Percentiles rank a stretch among this genome's conserved stretches.
Evolutionary conservation across 2,329 filamentous ascomycete genomes (phyloP).

Genomic region (Penicillium frequentans): DNA sequence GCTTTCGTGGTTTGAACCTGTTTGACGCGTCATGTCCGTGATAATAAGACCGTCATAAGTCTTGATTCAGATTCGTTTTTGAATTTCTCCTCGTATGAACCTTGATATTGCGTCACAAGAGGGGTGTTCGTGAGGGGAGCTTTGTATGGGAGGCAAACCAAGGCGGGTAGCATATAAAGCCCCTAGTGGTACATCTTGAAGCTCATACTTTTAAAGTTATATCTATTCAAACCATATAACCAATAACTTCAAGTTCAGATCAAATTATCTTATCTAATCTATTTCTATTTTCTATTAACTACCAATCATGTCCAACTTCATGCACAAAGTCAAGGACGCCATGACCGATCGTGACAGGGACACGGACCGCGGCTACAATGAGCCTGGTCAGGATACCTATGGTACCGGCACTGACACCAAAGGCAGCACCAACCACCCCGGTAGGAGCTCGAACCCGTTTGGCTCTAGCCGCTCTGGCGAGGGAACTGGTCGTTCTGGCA

Average conservation of each 20-base stretch:
- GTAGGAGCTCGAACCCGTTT: neutral
- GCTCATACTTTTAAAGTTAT: no score
- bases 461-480: neutral
- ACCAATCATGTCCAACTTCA: slow-evolving; percentile 13
- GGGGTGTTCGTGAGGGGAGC: neutral
- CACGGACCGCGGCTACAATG: neutral
- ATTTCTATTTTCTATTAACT: neutral
- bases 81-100: neutral
- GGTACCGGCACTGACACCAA: neutral
- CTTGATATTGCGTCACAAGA: neutral
- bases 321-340: slow-evolving; percentile 19
- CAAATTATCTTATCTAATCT: neutral
- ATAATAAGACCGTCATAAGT: neutral
- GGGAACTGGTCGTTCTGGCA: neutral
- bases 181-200: neutral
- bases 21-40: neutral
- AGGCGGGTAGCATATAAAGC: neutral
- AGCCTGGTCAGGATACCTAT: neutral
- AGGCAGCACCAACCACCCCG: neutral
- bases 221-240: neutral
- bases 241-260: neutral
- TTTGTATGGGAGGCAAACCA: neutral
- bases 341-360: slow-evolving; percentile 5
- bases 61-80: neutral
- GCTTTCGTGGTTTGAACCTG: neutral